Evolutionary conservation across 2,329 filamentous ascomycete species (phyloP), one percentile per base, ranked within the genome.

Genomic region (Sarocladium kiliense): DNA sequence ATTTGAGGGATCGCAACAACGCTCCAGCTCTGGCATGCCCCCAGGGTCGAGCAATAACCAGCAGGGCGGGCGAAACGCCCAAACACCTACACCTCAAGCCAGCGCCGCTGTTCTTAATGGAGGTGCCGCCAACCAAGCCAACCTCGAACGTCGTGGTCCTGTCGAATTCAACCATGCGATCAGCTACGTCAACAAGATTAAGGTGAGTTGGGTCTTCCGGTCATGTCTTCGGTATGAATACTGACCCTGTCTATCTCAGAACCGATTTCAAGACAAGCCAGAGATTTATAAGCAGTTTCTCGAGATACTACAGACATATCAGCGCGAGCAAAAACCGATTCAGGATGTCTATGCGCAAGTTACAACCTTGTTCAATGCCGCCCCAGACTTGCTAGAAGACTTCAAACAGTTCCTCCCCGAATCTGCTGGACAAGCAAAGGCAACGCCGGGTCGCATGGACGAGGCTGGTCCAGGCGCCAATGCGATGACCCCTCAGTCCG

Each of bases 231-330:
- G 41, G 44, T 53, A 53, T 45, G 54, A 30, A 42, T 55, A 47
- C 19, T 47, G 25, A 36, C 26, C 18, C 39, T 54, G 25, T 19
- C 18, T 47, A 47, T 58, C 27, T 55, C 66, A 96, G 91, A 99
- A 97, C 68, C 93, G 94, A 44, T 99, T 97, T 72, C 88, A 96
- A 64, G 87, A 92, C 65, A 92, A 96, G 61, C 94, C 94, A 6
- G 94, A 99, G 69, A 97, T 99, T 59, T 99, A 99, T 77, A 99
- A 99, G 71, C 93, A 99, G 67, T 99, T 99, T 67, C 80, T 99
- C 27, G 94, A 99, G 69, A 99, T 99, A 50, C 77, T 99, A 45
- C 94, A 99, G 72, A 99, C 94, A 2, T 99, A 99, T 65, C 94
- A 99, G 71, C 85, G 94, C 56, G 94, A 99, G 70, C 96, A 94